These are phyloP conservation scores for Quercus tomentella DNA, from an alignment of 331 rosid species.

Conservation along the genomic window DNA sequence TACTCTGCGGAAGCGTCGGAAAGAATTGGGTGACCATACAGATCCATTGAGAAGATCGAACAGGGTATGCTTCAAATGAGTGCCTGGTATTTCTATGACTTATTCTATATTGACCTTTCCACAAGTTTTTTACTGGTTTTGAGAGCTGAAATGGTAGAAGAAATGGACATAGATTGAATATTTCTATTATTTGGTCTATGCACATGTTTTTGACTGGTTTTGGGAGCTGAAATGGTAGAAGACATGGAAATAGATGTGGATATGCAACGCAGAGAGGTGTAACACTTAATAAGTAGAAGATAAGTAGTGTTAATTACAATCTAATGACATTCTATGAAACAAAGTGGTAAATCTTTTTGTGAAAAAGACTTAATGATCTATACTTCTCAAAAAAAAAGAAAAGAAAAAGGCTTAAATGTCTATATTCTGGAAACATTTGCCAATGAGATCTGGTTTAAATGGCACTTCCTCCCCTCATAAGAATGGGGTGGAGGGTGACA, in stretches of 20 bases:
- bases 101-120: conserved; percentile 12
- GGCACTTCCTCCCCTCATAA: neutral
- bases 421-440: neutral
- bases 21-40: conserved; percentile 83
- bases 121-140: neutral
- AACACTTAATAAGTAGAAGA: neutral
- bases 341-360: neutral
- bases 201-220: conserved; percentile 2
- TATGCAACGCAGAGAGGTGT: neutral
- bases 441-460: neutral
- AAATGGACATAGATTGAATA: neutral
- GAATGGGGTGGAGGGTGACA: neutral
- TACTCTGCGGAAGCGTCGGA: conserved; percentile 85
- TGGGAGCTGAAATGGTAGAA: neutral
- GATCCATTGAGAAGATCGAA: conserved; percentile 74
- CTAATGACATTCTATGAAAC: neutral
- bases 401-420: neutral
- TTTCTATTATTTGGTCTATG: neutral
- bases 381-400: neutral
- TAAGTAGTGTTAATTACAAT: too few relatives aligned
- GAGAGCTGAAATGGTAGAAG: conserved; percentile 1
- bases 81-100: neutral
- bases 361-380: neutral
- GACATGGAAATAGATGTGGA: neutral
- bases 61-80: conserved; percentile 49